Evolutionary conservation across 2,329 filamentous ascomycete species (phyloP), one percentile per base, ranked within the genome.

Genomic region (Catunica adiposa): DNA sequence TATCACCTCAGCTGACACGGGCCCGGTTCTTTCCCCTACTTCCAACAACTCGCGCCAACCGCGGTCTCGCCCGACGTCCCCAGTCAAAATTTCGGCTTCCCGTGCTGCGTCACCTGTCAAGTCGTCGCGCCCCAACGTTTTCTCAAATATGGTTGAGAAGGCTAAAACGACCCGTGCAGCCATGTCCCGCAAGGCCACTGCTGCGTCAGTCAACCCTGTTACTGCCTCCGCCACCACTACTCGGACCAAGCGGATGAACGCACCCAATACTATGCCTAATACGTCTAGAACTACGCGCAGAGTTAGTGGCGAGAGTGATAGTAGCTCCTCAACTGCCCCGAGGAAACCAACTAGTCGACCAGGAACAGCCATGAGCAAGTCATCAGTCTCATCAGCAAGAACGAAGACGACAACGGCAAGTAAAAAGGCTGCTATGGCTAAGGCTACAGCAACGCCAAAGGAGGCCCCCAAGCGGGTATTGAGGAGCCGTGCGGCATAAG

Each of bases 11-110:
- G 63, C 72, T 60, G 63, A 71, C 61, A 67, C 78, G 59, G 69
- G 74, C 52, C 75, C 84, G 66, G 77, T 94, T 38, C 73, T 94
- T 2, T 94, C 89, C 1, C 88, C 88, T 1, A 84, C 86, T 54
- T 89, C 86, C 0, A 83, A 84, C 58, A 94, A 94, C 64, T 84
- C 85, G 4, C 80, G 86, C 53, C 71, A 78, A 22, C 78, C 78
- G n/a, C 54, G 57, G 14, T 54, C 29, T 23, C 56, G 44, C 51
- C 59, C 53, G 26, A 47, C 38, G 17, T 58, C 56, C 29, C 59
- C 57, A 44, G 56, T 23, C 66, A 71, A 9, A 37, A 37, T 46
- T 4, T 56, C 54, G 2, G 51, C 26, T 25, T 57, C 56, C 17
- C 56, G 44, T 11, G 34, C 56, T 15, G 61, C 58, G 66, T 67